Base-by-base conservation (phyloP, 495 filamentous ascomycete species). In the Chaetomium tenue region DNA sequence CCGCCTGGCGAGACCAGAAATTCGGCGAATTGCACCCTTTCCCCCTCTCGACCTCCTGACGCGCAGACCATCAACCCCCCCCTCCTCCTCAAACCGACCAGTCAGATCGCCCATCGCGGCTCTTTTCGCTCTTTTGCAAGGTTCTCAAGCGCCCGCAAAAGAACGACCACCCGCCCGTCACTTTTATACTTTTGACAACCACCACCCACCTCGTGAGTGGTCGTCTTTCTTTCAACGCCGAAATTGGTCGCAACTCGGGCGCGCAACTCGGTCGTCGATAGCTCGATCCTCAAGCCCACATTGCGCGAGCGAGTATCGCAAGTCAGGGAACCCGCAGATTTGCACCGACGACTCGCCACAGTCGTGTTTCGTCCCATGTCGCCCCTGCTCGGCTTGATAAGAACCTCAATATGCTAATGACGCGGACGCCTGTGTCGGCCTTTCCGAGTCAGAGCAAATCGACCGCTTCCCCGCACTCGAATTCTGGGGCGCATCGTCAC, bases 331-430 rank as follows among this genome's bases (percentile, higher is more conserved):
- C 40, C 26, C 23, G 28, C 42, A 30, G 54, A 26, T 46, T 64
- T 25, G 40, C 37, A 30, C 52, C 52, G 40, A 55, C 52, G 39
- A 33, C 51, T 28, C 39, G 30, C 23, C 30, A 7, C 40, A 26
- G 18, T 30, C 52, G 22, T 50, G 50, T 53, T 33, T 44, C 59
- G 55, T 54, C 63, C 33, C 46, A 66, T 63, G 66, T 23, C 63
- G 53, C 44, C 64, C 40, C 59, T 58, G 33, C 63, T 51, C 58
- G 55, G 47, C 44, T 50, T 58, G 42, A 68, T 67, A 60, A 60
- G 66, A 58, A 75, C 64, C 68, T 76, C 75, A 79, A 69, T 64
- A 82, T 82, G 79, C 79, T 82, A 65, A 82, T 82, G 78, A 80
- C 78, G 71, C 79, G 79, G 75, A 75, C 74, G 50, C 72, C 77